phyloP scores from a whole-genome alignment of 768 basidiomycete genomes.

The Phanerochaete sordida region DNA sequence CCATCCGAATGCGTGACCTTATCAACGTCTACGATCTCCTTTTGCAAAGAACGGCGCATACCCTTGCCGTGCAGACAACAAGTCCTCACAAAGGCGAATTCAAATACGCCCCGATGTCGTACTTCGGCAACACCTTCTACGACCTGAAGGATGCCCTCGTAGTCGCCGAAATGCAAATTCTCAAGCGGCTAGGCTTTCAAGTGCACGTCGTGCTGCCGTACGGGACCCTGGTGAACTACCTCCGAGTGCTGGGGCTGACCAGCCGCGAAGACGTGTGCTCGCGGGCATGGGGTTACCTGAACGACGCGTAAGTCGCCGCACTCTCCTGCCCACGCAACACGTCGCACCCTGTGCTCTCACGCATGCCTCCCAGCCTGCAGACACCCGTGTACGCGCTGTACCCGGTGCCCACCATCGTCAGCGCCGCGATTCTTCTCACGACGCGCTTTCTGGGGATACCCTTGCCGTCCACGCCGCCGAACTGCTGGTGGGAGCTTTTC shows the following conservation, averaged over 20 bases:
- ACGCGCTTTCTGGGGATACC: conserved; percentile 68
- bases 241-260: conserved; percentile 85
- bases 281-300: conserved; percentile 90
- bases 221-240: conserved; percentile 91
- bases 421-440: conserved; percentile 83
- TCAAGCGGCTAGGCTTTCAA: conserved; percentile 95
- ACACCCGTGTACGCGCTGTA: conserved; percentile 91
- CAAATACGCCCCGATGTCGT: conserved; percentile 82
- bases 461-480: conserved; percentile 65
- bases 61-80: conserved; percentile 29
- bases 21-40: conserved; percentile 93
- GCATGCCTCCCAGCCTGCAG: conserved; percentile 63
- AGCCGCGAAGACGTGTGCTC: conserved; percentile 66
- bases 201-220: conserved; percentile 92
- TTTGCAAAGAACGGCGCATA: conserved; percentile 66
- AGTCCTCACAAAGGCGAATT: conserved; percentile 30
- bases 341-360: conserved; percentile 4
- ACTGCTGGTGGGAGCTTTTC: conserved; percentile 93
- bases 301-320: conserved; percentile 78
- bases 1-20: conserved; percentile 87
- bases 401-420: conserved; percentile 85
- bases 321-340: not conserved
- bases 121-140: conserved; percentile 87
- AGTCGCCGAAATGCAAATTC: conserved; percentile 94
- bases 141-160: conserved; percentile 93